Evolutionary conservation across 176 grass and related monocot species (phyloP).

Genomic region (Bromus sterilis): DNA sequence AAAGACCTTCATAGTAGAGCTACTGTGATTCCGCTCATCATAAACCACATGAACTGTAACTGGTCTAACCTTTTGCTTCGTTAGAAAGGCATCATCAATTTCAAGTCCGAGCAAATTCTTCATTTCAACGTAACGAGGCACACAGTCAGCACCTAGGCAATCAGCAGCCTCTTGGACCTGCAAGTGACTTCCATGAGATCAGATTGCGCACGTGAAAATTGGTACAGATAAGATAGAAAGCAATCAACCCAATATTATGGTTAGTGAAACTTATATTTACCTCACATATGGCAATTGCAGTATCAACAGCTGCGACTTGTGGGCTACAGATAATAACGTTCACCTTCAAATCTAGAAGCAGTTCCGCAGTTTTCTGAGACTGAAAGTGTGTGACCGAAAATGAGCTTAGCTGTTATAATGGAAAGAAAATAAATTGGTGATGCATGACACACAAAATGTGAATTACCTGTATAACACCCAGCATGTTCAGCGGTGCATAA

Average conservation of each 20-base stretch:
- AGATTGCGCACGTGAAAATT: not conserved
- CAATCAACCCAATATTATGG: not conserved
- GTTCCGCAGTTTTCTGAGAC: conserved; percentile 93
- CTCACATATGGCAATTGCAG: conserved; percentile 77
- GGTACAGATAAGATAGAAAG: not conserved
- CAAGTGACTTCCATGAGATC: not conserved
- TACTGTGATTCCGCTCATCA: not conserved
- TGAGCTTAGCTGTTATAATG: not conserved
- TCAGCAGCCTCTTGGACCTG: conserved; percentile 95
- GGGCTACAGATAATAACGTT: conserved; percentile 64
- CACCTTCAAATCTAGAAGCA: conserved; percentile 70
- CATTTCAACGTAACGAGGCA: conserved; percentile 74
- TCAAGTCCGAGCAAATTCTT: conserved; percentile 74
- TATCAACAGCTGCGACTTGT: conserved; percentile 72
- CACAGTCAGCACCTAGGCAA: conserved; percentile 77
- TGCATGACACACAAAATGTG: not conserved
- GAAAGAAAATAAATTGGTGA: conserved; percentile 11
- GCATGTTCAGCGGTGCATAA: conserved; percentile 90
- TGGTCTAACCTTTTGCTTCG: conserved; percentile 52
- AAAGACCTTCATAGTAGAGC: not conserved
- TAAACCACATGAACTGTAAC: not conserved
- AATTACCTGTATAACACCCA: conserved; percentile 85
- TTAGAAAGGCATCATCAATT: conserved; percentile 56
- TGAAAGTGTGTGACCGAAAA: conserved; percentile 28
- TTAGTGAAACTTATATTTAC: conserved; percentile 27